Evolutionary conservation across 1,139 yeast species (phyloP), one percentile per base, ranked within the genome.

Genomic region (Magnusiomyces fungicola): DNA sequence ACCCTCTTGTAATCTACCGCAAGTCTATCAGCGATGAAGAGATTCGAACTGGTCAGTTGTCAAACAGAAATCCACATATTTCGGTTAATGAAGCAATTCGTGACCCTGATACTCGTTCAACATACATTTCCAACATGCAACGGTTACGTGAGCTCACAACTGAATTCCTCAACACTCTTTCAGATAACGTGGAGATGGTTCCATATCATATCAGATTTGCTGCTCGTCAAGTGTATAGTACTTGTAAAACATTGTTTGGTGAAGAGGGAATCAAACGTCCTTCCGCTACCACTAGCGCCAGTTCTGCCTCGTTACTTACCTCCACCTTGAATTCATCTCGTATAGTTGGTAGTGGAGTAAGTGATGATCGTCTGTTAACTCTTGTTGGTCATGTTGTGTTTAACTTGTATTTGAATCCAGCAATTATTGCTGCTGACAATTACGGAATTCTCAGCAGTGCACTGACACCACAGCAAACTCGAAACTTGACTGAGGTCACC

Each of bases 41-140:
- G 55, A 68, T 71, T 50, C 58, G 63, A 18, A 64, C 71, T 4
- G 73, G 73, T 1, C 63, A 59, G 53, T 59, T 54, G 59, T 78
- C 55, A 65, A 71, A 55, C 73, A 77, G 59, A 55, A 72, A 74
- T 42, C 72, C 72, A 52, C 67, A 58, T 53, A 65, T 80, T 1
- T 63, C 79, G 2, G 80, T 83, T 0, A 83, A 82, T 45, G 75
- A 71, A 33, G 96, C 97, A 1, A 86, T 92, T 53, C 84, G 82
- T 56, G 89, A 85, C 56, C 77, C 80, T 1, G 81, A 77, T 19
- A 89, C 92, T 0, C 75, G 94, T 21, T 66, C 70, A 1, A 72
- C 75, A 40, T 92, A 88, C 63, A 82, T 92, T 37, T 68, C 73
- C 43, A 90, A 92, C 58, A 72, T 94, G 61, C 86, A 86, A 68